phyloP scores from a whole-genome alignment of 2,329 filamentous ascomycete species.

The Stachybotrys elegans region DNA sequence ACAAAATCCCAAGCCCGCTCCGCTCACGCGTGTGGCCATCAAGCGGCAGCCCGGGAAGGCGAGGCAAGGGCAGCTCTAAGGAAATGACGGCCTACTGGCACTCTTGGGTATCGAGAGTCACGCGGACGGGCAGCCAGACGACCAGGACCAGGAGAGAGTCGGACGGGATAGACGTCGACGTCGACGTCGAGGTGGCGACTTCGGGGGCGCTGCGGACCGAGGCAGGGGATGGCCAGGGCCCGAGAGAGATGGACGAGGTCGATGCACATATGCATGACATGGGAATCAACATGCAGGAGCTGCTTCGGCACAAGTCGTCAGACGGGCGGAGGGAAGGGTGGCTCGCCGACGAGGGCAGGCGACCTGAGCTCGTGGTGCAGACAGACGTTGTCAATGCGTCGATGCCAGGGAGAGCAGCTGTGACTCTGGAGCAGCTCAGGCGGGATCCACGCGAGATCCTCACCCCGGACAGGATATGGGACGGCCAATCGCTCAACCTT shows the following conservation, averaged over 20 bases:
- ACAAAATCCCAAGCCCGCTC: neutral
- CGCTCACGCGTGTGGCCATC: neutral
- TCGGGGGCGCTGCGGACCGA: neutral
- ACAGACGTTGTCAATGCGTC: neutral
- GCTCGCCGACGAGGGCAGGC: neutral
- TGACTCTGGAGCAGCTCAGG: neutral
- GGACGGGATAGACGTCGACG: neutral
- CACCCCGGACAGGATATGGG: constrained; percentile 1
- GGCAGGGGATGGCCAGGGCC: neutral
- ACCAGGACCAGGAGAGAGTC: neutral
- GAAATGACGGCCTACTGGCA: too few relatives aligned
- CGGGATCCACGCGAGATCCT: neutral
- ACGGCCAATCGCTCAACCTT: too few relatives aligned
- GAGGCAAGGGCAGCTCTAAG: neutral
- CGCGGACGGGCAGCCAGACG: neutral
- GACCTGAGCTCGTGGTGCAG: neutral
- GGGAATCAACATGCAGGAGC: neutral
- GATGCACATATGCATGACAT: neutral
- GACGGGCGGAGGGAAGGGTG: constrained; percentile 1
- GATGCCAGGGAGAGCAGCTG: neutral
- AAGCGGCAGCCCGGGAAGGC: neutral
- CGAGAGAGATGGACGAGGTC: neutral
- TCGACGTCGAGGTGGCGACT: neutral
- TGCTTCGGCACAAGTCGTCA: neutral
- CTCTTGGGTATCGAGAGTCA: too few relatives aligned